Base-by-base conservation (phyloP, 441 rosid species). In the Theobroma grandiflorum region DNA sequence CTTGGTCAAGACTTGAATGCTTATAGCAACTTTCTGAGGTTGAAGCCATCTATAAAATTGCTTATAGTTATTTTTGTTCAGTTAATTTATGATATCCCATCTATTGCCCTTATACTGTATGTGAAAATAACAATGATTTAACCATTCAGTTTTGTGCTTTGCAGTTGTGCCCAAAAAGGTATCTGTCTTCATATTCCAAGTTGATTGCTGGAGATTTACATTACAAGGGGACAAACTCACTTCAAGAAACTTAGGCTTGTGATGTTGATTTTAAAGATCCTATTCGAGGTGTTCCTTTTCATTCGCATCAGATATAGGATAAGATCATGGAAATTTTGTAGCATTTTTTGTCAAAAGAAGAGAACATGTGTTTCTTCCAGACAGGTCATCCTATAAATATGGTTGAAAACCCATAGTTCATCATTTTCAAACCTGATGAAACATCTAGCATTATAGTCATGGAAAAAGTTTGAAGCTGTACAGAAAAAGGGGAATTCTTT, bases 151-250 rank as follows among this genome's bases (percentile, higher is more conserved):
- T 47, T 73, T 16, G 53, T 37, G 33, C 50, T 52, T 42, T 82
- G 82, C 90, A 96, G 98, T 91, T 85, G 96, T 96, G 77, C 97
- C 98, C 6, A 92, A 95, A 87, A 93, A 82, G 86, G 82, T 3
- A 45, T 93, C 97, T 40, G 85, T 95, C 70, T 92, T 96, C 79
- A 79, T 89, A 75, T 76, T 96, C 80, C 96, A 90, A 88, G 90
- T 90, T 49, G 91, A 93, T 79, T 84, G 91, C 87, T 91, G 95
- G 98, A 95, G 95, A 80, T 79, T 95, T 47, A 91, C 97, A 7
- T 67, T 96, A 75, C 90, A 76, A 16, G 98, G 99, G 22, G 94
- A 92, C 87, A 95, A 91, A 85, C 91, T 96, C 77, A 80, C 82
- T 78, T 90, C 93, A 72, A 87, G 98, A 88, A 90, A 88, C 80